Base-by-base conservation (phyloP, 2,329 filamentous ascomycete genomes). In the Clonostachys rhizophaga region DNA sequence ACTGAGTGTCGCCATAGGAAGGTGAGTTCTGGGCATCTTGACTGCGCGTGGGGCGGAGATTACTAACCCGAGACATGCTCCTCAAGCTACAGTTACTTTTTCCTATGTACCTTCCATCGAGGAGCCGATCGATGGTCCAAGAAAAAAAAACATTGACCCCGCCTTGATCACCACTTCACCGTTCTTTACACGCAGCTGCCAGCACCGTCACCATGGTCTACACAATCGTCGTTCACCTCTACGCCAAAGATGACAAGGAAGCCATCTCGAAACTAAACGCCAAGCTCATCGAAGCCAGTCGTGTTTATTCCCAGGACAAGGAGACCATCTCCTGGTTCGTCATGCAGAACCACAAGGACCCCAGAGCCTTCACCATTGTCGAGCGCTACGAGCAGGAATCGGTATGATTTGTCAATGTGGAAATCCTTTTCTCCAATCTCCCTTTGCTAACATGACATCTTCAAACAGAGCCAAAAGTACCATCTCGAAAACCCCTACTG, bases 291-390 rank as follows among this genome's bases (percentile, higher is more conserved):
- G 86, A 90, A 63, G 86, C 86, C n/a, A 83, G 83, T 49, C 76
- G 81, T 52, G 76, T 89, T 52, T 89, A 89, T 69, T 80, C 76
- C 53, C 74, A 86, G 53, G 86, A 89, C 69, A 80, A 79, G 59
- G 86, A 89, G 71, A 88, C 79, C 0, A 58, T 84, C 49, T 77
- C 72, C 42, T 89, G 86, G 86, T 81, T 87, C 65, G 86, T 90
- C 52, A 89, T 89, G 86, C 86, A 89, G 69, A 83, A 84, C 57
- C 75, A 82, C 49, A 72, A 79, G 56, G 86, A 89, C 62, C 74
- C 75, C 41, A 74, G 84, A 49, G 81, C 83, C 44, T 90, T 90
- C 66, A 87, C 83, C 43, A 87, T 90, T 56, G 85, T 90, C 42
- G 86, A 90, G 69, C 72, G 86, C 34, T 90, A 88, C 65, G 75